Evolutionary conservation across 1,284 basidiomycete species (phyloP).

Genomic region (Ganoderma boninense): DNA sequence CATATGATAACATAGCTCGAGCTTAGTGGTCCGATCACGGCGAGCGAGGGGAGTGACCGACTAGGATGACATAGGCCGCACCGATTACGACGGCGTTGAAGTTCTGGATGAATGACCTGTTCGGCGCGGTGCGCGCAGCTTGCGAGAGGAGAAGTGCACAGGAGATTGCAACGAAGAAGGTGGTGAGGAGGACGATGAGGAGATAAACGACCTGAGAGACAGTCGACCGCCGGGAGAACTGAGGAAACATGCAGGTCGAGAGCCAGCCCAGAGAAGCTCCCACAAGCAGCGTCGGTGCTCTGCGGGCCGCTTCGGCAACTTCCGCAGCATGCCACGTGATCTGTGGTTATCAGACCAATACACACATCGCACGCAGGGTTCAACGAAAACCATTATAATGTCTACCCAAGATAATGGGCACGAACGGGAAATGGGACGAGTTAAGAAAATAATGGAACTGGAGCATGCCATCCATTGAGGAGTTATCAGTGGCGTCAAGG

Average conservation of each 20-base stretch:
- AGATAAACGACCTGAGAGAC: slow-evolving; percentile 51
- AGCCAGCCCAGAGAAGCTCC: too few species aligned
- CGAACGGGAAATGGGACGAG: too few species aligned
- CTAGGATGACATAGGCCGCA: slow-evolving; percentile 70
- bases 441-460: too few species aligned
- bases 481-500: too few species aligned
- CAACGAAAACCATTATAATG: too few species aligned
- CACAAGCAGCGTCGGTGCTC: too few species aligned
- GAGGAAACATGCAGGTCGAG: slow-evolving; percentile 37
- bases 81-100: slow-evolving; percentile 72
- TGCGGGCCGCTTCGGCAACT: not conserved
- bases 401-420: too few species aligned
- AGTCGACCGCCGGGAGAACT: slow-evolving; percentile 38
- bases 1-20: not conserved
- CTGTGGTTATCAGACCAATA: not conserved
- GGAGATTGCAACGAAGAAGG: slow-evolving; percentile 66
- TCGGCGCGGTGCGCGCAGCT: slow-evolving; percentile 68
- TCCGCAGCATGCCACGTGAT: not conserved
- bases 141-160: slow-evolving; percentile 71
- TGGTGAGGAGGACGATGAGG: slow-evolving; percentile 60
- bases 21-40: not conserved
- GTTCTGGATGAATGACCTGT: slow-evolving; percentile 62
- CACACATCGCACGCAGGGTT: not conserved
- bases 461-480: too few species aligned
- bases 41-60: slow-evolving; percentile 44